A percentile compares a stretch with the other conserved stretches of the same genome.
phyloP scores from a whole-genome alignment of 108 stramenopile species.

The Aurantiochytrium sp. region DNA sequence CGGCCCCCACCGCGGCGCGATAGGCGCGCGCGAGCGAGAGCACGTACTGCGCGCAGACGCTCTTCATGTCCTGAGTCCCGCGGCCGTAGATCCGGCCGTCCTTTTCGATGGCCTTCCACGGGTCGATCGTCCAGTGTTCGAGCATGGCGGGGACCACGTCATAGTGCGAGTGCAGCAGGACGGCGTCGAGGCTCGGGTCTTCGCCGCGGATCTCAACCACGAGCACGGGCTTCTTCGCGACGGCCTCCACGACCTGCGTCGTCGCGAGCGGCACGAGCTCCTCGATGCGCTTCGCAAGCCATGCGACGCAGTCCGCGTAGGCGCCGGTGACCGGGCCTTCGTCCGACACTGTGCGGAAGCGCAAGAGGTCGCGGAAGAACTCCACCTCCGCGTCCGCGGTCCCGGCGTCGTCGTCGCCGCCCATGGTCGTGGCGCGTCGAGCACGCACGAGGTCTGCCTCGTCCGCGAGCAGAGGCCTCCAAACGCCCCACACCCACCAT shows the following conservation, averaged over 20 bases:
- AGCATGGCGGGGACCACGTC: slow-evolving; percentile 87
- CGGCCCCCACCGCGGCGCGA: neutral
- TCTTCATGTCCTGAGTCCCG: slow-evolving; percentile 94
- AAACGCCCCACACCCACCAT: too few relatives aligned
- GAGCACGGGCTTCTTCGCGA: slow-evolving; percentile 71
- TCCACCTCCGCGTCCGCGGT: slow-evolving; percentile 37
- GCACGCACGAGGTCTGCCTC: too few relatives aligned
- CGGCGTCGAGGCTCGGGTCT: slow-evolving; percentile 66
- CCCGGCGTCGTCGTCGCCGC: too few relatives aligned
- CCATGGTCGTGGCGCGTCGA: too few relatives aligned
- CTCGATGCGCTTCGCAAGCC: slow-evolving; percentile 54
- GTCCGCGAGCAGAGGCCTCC: too few relatives aligned
- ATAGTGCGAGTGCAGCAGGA: slow-evolving; percentile 86
- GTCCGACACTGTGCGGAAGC: slow-evolving; percentile 70
- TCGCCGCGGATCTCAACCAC: slow-evolving; percentile 76
- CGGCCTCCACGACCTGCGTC: slow-evolving; percentile 31
- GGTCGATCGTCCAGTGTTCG: slow-evolving; percentile 52
- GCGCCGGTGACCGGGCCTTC: slow-evolving; percentile 66
- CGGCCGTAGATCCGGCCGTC: slow-evolving; percentile 83
- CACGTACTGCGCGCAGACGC: slow-evolving; percentile 89
- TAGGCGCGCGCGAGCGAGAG: slow-evolving; percentile 60
- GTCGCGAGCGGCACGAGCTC: slow-evolving; percentile 26
- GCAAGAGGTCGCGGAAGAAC: slow-evolving; percentile 63
- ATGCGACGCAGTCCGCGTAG: slow-evolving; percentile 70
- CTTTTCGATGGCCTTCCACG: slow-evolving; percentile 70